Base-by-base conservation (phyloP, 1,284 basidiomycete species). In the Ustilago curta region DNA sequence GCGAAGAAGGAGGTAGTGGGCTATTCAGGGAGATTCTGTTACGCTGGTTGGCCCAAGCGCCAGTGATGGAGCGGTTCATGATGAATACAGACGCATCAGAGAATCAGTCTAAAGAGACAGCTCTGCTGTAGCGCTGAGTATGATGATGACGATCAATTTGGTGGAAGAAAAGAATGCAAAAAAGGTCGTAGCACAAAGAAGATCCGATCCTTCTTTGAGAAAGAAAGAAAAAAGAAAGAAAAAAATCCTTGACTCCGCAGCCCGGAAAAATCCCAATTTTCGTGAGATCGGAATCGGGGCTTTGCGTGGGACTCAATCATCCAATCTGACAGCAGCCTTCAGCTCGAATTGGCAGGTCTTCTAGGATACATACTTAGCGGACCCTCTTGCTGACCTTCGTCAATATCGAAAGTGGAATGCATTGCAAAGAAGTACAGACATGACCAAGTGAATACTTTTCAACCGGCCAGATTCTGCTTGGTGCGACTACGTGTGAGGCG, bases 41-140 rank as follows among this genome's bases (percentile, higher is more conserved):
- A 44, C 73, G 68, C 64, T 75, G 75, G 58, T 76, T 76, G 44
- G 65, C 62, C 81, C 81, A 81, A 21, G 76, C 80, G 37, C 73
- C 74, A 5, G 78, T 83, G 54, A 83, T 83, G 49, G 76, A 77
- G 50, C 70, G 72, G 45, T 83, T 83, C 81, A 83, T 83, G 42
- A 29, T 59, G 62, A 43, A 21, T 9, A 52, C 40, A 44, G 9
- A 54, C 58, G 27, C 70, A 73, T 68, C 57, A 65, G 69, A 66
- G 39, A 54, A 40, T 43, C 32, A 35, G 55, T 64, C 45, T 29
- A 18, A 18, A 48, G 43, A 37, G 27, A 44, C 32, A 53, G 19
- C 51, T 32, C 39, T 40, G 31, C 16, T n/a, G 43, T 14, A 40
- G 31, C 16, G 42, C n/a, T 35, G 47, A 40, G 35, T 27, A 32